These are phyloP conservation scores for Acacia acuminata DNA, from an alignment of 306 rosid genomes.

Conservation along the genomic window DNA sequence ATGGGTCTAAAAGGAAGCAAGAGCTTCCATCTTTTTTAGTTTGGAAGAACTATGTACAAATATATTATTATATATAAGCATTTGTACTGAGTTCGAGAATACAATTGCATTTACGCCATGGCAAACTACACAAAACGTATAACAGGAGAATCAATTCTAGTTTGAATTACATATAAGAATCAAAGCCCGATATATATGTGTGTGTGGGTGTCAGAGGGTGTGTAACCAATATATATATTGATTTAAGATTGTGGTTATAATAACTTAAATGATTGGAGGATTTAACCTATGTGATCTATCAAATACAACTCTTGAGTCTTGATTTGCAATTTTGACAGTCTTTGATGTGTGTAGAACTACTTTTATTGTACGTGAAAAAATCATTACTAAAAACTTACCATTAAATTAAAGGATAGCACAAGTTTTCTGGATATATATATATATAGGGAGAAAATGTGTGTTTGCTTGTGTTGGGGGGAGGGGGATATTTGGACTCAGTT, in stretches of 20 bases:
- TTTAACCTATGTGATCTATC: neutral
- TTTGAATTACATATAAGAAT: neutral
- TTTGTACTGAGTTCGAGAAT: neutral
- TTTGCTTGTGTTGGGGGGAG: neutral
- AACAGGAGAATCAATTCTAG: constrained; percentile 31
- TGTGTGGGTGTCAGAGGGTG: too few relatives aligned
- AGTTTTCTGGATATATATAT: neutral
- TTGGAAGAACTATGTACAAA: neutral
- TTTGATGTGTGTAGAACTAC: neutral
- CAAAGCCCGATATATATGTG: neutral
- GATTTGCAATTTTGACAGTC: neutral
- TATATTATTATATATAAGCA: neutral
- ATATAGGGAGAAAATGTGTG: neutral
- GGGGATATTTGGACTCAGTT: too few relatives aligned
- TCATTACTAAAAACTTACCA: neutral
- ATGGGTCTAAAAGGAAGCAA: constrained; percentile 19
- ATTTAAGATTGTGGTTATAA: neutral
- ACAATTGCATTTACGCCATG: constrained; percentile 17
- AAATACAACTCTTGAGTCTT: neutral
- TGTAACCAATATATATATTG: neutral
- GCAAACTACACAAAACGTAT: constrained; percentile 20
- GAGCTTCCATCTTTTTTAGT: neutral
- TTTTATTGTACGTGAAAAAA: neutral
- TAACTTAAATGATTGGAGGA: neutral
- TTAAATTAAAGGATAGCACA: neutral